Evolutionary conservation across 2,329 filamentous ascomycete genomes (phyloP).

Genomic region (Apiospora saccharicola): DNA sequence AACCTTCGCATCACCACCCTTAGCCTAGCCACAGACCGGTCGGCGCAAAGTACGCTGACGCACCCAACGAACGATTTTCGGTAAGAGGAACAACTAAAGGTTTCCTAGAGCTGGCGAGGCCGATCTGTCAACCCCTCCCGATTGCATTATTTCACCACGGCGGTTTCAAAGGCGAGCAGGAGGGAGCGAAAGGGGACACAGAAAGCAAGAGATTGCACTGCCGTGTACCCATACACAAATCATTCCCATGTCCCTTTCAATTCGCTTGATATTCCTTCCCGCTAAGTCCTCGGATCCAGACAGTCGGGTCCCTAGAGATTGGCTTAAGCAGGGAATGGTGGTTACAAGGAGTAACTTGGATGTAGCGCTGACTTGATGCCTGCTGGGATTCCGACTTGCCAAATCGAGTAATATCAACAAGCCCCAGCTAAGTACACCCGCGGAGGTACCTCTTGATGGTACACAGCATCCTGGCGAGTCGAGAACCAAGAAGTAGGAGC

Average conservation of each 20-base stretch:
- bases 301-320: neutral
- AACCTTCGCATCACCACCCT: neutral
- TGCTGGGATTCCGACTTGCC: conserved; percentile 1
- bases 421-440: conserved; percentile 1
- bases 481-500: neutral
- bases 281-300: neutral
- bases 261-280: conserved; percentile 11
- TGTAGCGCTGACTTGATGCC: conserved; percentile 13
- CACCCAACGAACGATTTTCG: neutral
- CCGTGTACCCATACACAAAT: conserved; percentile 18
- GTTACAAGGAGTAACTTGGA: conserved; percentile 5
- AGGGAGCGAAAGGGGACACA: neutral
- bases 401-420: conserved; percentile 15
- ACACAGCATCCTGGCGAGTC: neutral
- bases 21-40: neutral
- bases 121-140: neutral
- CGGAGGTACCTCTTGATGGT: neutral
- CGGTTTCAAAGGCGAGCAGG: neutral
- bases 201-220: neutral
- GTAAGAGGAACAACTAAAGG: neutral
- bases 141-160: neutral
- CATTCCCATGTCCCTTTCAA: conserved; percentile 11
- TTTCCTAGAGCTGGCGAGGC: neutral
- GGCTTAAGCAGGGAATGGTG: neutral
- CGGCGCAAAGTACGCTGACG: neutral